Base-by-base conservation (phyloP, 2,329 filamentous ascomycete species). In the Xylariales sp. region DNA sequence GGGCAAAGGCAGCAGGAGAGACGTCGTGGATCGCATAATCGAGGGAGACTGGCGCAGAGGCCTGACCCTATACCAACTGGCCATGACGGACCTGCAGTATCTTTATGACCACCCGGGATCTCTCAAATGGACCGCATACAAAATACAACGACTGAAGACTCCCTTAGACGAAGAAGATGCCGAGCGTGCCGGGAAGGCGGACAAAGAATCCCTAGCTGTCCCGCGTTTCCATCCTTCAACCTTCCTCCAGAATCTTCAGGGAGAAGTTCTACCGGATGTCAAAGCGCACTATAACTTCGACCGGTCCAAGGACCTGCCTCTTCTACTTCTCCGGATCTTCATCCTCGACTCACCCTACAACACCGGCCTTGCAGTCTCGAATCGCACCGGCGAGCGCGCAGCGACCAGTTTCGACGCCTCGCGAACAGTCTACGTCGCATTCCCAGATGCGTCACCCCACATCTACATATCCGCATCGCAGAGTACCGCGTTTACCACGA, bases 251-350 rank as follows among this genome's bases (percentile, higher is more conserved):
- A 84, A 83, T 50, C 76, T 95, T 2, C 84, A 90, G 51, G 70
- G 72, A 29, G 82, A 90, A 55, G 75, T 89, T 14, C 71, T 87
- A 2, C 86, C 88, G 1, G 76, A 93, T 44, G 78, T 90, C 51
- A 94, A 93, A 61, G 85, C 86, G 4, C 86, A 94, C 62, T 93
- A 88, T 60, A 83, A 87, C 52, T 78, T 93, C 46, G 81, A 85
- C 50, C 78, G 83, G n/a, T 83, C 86, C 40, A 71, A 76, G 40
- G 70, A 73, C 1, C 69, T 85, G n/a, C 79, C 86, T 0, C 67
- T 93, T 4, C 74, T 86, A 1, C 70, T 93, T 19, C 66, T 94
- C n/a, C 80, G 88, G 38, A 81, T 94, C 33, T 86, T 88, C 54
- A 78, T 90, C 44, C 69, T 88, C 47, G 84, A 93, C 58, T 87